Evolutionary conservation across 495 filamentous ascomycete genomes (phyloP), one percentile per base, ranked within the genome.

Genomic region (Rhizodiscina lignyota): DNA sequence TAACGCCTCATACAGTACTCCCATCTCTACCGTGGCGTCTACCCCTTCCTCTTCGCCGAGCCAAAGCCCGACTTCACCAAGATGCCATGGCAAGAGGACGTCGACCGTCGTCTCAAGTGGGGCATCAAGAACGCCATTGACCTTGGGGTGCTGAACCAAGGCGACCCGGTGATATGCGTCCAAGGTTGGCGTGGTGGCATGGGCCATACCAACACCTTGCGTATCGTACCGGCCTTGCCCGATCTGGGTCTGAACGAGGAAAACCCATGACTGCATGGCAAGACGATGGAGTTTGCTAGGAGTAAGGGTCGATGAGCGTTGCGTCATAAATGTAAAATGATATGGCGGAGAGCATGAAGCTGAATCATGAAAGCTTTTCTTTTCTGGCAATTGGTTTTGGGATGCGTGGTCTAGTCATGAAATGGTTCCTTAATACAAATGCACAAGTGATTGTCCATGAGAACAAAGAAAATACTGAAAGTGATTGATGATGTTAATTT

Each of bases 171-270:
- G 24, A 75, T 96, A 41, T 92, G 91, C 49, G 86, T 97, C 18
- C 89, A 97, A 60, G 89, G 91, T 56, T 97, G 89, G 89, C 72
- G 83, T 53, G 89, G 89, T 47, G 91, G 89, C 36, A 81, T 85
- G 76, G 89, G 89, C 43, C 86, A 97, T 67, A 97, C 89, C 44
- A 97, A 96, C 66, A 96, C 89, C 47, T 43, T 62, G 20, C 58
- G 59, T 20, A 53, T 62, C 35, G 59, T 62, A 19, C 53, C 55
- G 4, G 59, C 59, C 1, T 30, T 45, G 35, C 49, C 54, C 32
- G 55, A 60, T 39, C 44, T 62, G 32, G 59, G 59, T 6, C 36
- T 62, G 24, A 6, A 27, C n/a, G n/a, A n/a, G n/a, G n/a, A n/a
- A n/a, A n/a, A n/a, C n/a, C n/a, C n/a, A n/a, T n/a, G n/a, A n/a